Evolutionary conservation across 2,329 filamentous ascomycete genomes (phyloP), one percentile per base, ranked within the genome.

Genomic region (Penicillium sp.): DNA sequence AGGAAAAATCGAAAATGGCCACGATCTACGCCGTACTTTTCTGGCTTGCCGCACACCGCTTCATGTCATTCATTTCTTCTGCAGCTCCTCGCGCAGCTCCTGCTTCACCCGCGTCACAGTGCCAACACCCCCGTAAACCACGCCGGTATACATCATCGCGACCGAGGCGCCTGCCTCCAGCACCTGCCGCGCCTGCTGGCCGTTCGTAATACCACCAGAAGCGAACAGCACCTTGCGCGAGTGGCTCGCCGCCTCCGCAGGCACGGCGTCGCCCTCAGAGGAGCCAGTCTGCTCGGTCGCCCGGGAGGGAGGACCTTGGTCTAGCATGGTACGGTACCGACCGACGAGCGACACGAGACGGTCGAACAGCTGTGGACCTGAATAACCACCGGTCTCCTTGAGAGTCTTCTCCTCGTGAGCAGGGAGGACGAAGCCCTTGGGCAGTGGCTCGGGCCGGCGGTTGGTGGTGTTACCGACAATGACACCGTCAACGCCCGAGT

Each of bases 381-480:
- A 96, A 75, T 92, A 96, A 1, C 95, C 94, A 31, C 95, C 93
- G 19, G 88, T 87, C 77, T 97, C 91, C 58, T 83, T 81, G 35
- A 97, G 75, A 1, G 88, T 83, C 60, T 80, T 77, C 65, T 87
- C 82, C 72, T 99, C 94, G 63, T 84, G 81, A 2, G 79, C 69
- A 0, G 88, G 84, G 27, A 96, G 81, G 36, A 79, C 75, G 64
- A 89, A 85, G 27, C 89, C 87, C 24, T 83, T 78, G 0, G 92
- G 89, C 0, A 94, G 73, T 2, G 93, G 79, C 3, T 87, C 88
- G 0, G 88, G 84, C 44, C 95, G 84, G 64, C 88, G 85, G 78
- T 95, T 96, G 2, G 95, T 99, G 0, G 95, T 99, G 80, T 99
- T 99, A 11, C 94, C 95, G 4, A 99, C 94, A 62, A 99, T 97